Conservation (phyloP, 1,139 yeast species). For the Ashbya aceris region DNA sequence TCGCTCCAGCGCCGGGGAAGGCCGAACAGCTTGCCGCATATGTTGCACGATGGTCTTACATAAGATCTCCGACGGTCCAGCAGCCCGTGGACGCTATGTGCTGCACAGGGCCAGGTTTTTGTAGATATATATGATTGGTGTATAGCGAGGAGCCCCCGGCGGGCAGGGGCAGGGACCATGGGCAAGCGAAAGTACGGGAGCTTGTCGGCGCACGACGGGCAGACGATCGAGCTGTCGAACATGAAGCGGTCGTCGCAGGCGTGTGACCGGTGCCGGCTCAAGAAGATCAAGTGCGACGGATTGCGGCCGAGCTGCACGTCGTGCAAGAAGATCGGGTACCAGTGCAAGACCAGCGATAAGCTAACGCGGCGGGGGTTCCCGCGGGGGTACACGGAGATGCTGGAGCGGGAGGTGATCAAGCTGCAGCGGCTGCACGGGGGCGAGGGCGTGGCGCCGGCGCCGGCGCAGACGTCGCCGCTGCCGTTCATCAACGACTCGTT, state of each 20-base stretch:
- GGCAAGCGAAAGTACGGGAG: slow-evolving; percentile 18
- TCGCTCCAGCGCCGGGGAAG: too few relatives aligned
- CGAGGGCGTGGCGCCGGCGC: neutral
- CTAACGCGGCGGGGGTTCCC: slow-evolving; percentile 66
- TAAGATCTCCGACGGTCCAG: slow-evolving; percentile 1
- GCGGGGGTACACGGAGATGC: slow-evolving; percentile 64
- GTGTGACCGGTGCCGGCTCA: slow-evolving; percentile 69
- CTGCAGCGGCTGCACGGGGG: slow-evolving; percentile 38
- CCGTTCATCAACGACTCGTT: slow-evolving; percentile 26
- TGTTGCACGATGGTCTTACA: neutral
- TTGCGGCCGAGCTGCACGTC: slow-evolving; percentile 55
- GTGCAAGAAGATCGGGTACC: slow-evolving; percentile 54
- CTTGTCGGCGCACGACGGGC: slow-evolving; percentile 9
- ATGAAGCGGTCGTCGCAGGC: slow-evolving; percentile 55
- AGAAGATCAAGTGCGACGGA: slow-evolving; percentile 73
- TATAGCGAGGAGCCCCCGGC: too few relatives aligned
- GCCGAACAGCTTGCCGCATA: too few relatives aligned
- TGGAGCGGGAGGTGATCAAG: slow-evolving; percentile 51
- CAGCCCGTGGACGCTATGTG: too few relatives aligned
- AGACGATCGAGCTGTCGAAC: slow-evolving; percentile 14
- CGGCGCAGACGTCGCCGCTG: slow-evolving; percentile 5
- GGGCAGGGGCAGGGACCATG: neutral
- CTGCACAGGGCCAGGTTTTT: too few relatives aligned
- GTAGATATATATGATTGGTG: too few relatives aligned
- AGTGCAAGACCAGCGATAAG: slow-evolving; percentile 64